Base-by-base conservation (phyloP, 1,284 basidiomycete genomes). In the Malassezia slooffiae region DNA sequence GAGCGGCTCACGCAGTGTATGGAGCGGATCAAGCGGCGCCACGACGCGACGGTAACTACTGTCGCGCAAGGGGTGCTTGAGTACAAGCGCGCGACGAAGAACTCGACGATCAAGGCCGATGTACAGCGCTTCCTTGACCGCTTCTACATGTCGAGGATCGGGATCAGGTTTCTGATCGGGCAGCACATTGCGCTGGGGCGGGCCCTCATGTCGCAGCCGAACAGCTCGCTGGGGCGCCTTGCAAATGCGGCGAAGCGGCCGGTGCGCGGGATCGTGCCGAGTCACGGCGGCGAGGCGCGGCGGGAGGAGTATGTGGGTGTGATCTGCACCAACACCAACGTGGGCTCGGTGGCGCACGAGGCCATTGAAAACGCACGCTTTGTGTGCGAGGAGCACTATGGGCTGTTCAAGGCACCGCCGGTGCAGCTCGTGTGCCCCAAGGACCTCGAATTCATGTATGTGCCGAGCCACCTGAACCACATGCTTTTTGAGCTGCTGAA, bases 401-500 rank as follows among this genome's bases (percentile, higher is more conserved):
- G 73, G 4, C 82, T 99, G 74, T 95, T 96, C 79, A 86, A 83
- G 57, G 88, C 85, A 0, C 91, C 93, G 0, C 87, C 88, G 2
- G 89, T 99, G 8, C 88, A 97, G 69, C 82, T 99, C 45, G 87
- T 96, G 58, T 97, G 91, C 70, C 88, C 89, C 1, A 74, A 78
- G 40, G 75, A 87, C 67, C 78, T 97, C 50, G 79, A 78, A 23
- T 97, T 97, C 73, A 79, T 90, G 61, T 97, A 97, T 72, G 88
- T 97, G 43, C 93, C 91, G 0, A 90, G 88, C 10, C 91, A 97
- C 70, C 52, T 74, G 49, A 69, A 69, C 47, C 91, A 97, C 72
- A 96, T 99, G 73, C 80, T 85, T 57, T 97, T 97, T 68, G 93
- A 99, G 71, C 78, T 97, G n/a, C 77, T 97, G 54, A 97, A 97